Evolutionary conservation across 805 yeast genomes (phyloP), one percentile per base, ranked within the genome.

Genomic region (Metschnikowia lochheadii): DNA sequence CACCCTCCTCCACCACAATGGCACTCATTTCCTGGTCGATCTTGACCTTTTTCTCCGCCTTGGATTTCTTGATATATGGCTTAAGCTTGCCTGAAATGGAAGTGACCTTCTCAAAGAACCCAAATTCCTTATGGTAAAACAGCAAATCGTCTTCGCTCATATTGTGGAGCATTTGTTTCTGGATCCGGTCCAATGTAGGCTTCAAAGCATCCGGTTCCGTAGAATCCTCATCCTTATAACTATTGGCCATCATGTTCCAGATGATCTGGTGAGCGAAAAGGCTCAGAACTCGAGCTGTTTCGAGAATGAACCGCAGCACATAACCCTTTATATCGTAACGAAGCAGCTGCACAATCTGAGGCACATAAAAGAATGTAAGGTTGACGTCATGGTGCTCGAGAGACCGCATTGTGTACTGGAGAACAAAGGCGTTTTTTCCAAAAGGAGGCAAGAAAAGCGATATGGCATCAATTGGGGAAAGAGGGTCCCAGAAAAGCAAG

Each of bases 241-340:
- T 82, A 63, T 95, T 94, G 1, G 99, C 98, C 61, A 86, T 69
- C 87, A 94, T 89, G 63, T 94, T 94, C 99, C 99, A 94, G 49
- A 94, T 89, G 56, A 94, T 91, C 68, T 94, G 99, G 67, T 94
- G 99, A 0, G 98, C 91, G 75, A 94, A 94, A 54, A 92, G 73
- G 57, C 88, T 95, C 26, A 94, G 85, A 13, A 90, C 88, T 63
- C 86, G 84, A 1, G 96, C 97, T 1, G 97, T 89, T 65, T 94
- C 98, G 49, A 92, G 70, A 55, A 94, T 90, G 63, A 87, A 89
- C 58, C 89, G 79, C 59, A 88, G 89, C 41, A 92, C 95, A 60
- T 89, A 91, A 0, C 97, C 98, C 41, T 80, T 73, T 10, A 68
- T 68, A 64, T 94, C 99, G 64, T 84, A 85, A 56, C 98, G 79